Evolutionary conservation across 768 basidiomycete genomes (phyloP).

Genomic region (Psilocybe sp.): DNA sequence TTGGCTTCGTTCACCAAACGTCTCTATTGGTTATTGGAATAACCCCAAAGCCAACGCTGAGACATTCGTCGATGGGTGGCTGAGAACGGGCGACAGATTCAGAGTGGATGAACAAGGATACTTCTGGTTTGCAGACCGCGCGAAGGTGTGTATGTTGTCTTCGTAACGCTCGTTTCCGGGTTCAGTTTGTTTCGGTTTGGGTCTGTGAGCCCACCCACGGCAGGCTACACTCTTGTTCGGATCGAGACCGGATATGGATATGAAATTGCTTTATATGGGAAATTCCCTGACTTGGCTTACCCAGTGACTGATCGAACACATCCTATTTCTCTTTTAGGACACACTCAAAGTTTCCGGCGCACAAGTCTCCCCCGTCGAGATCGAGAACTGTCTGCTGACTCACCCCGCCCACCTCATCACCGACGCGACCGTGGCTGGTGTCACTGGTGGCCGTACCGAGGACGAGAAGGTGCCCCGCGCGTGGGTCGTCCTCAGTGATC

Average conservation of each 20-base stretch:
- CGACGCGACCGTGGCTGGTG: slow-evolving; percentile 73
- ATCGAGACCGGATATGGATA: too few species aligned
- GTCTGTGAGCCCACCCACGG: too few species aligned
- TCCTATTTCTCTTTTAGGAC: slow-evolving; percentile 41
- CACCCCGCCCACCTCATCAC: slow-evolving; percentile 60
- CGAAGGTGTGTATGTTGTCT: slow-evolving; percentile 47
- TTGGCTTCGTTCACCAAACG: slow-evolving; percentile 50
- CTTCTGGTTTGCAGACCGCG: slow-evolving; percentile 73
- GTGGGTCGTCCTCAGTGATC: slow-evolving; percentile 67
- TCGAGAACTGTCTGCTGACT: slow-evolving; percentile 61
- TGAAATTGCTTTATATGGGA: too few species aligned
- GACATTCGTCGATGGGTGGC: slow-evolving; percentile 73
- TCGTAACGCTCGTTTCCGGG: too few species aligned
- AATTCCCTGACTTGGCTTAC: too few species aligned
- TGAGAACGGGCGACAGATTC: slow-evolving; percentile 73
- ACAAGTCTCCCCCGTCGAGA: slow-evolving; percentile 80
- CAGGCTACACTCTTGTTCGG: neutral
- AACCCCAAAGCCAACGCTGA: slow-evolving; percentile 64
- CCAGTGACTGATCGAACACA: neutral
- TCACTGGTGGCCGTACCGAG: slow-evolving; percentile 63
- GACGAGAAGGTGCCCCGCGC: slow-evolving; percentile 78
- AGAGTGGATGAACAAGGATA: slow-evolving; percentile 55
- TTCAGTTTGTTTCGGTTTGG: neutral
- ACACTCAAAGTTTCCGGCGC: slow-evolving; percentile 77
- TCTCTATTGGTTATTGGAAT: slow-evolving; percentile 71